Evolutionary conservation across 2,329 filamentous ascomycete species (phyloP).

Genomic region (Colletotrichum somersetense): DNA sequence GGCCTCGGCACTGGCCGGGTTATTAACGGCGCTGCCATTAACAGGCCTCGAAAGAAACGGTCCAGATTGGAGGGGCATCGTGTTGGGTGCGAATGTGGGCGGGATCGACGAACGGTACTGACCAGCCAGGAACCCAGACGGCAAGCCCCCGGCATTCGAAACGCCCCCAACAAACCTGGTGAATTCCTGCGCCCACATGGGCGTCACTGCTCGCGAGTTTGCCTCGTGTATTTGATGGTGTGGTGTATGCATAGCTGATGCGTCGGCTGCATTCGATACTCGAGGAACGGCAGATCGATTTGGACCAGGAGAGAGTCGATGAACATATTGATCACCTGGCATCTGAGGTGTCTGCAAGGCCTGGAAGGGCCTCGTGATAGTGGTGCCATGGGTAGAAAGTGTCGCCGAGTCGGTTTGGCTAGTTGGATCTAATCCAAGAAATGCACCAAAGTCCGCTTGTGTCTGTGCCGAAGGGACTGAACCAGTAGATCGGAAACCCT

Average conservation of each 20-base stretch:
- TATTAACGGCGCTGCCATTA: not conserved
- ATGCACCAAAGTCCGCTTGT: conserved; percentile 52
- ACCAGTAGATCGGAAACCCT: conserved; percentile 30
- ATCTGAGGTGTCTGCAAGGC: not conserved
- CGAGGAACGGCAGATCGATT: not conserved
- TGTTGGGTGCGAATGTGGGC: not conserved
- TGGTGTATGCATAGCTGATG: no score
- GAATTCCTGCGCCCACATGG: conserved; percentile 40
- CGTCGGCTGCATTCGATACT: not conserved
- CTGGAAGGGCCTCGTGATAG: not conserved
- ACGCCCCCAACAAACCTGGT: conserved; percentile 5
- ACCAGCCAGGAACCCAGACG: not conserved
- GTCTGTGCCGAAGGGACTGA: conserved; percentile 40
- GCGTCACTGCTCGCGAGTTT: not conserved
- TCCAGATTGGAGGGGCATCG: not conserved
- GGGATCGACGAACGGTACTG: not conserved
- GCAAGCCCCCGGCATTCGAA: not conserved
- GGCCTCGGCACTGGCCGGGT: conserved; percentile 42
- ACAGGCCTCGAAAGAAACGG: not conserved
- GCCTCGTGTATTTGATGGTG: not conserved
- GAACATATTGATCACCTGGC: not conserved
- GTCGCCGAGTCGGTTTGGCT: not conserved
- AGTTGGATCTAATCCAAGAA: conserved; percentile 47
- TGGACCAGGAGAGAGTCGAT: not conserved
- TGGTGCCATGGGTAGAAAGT: not conserved